These are phyloP conservation scores for Rhodotorula sp. DNA, from an alignment of 1,284 basidiomycete species.

Conservation along the genomic window DNA sequence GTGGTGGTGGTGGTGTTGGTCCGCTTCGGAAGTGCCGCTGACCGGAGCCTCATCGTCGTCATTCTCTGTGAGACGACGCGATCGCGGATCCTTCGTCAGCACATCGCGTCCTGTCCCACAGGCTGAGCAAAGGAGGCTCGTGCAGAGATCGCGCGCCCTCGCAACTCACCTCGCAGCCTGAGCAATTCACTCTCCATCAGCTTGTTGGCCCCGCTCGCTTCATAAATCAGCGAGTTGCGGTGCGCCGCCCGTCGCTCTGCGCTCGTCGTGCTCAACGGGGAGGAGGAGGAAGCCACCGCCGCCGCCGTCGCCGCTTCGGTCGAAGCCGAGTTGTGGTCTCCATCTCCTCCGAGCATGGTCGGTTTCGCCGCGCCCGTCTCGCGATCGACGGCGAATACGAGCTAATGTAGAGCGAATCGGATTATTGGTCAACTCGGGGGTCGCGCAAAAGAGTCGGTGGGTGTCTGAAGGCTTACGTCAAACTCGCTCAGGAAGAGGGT, in stretches of 20 bases:
- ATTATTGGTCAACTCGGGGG: constrained; percentile 44
- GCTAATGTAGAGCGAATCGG: too few relatives aligned
- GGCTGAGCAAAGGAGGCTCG: too few relatives aligned
- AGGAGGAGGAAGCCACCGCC: too few relatives aligned
- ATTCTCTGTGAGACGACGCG: not conserved
- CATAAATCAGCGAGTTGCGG: constrained; percentile 40
- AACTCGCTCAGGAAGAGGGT: constrained; percentile 88
- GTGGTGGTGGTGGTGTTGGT: too few relatives aligned
- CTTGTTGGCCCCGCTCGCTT: constrained; percentile 37
- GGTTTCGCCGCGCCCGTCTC: constrained; percentile 36
- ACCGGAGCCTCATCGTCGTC: not conserved
- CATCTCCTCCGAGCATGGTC: constrained; percentile 27
- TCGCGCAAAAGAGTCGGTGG: constrained; percentile 56
- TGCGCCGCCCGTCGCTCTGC: constrained; percentile 8
- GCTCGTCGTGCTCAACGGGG: not conserved
- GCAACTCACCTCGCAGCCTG: constrained; percentile 20
- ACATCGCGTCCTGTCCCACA: too few relatives aligned
- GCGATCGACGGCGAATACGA: constrained; percentile 45
- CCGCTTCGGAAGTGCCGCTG: too few relatives aligned
- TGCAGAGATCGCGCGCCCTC: not conserved
- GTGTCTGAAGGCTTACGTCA: constrained; percentile 66
- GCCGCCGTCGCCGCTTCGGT: not conserved
- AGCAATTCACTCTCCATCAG: constrained; percentile 36
- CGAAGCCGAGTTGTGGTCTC: constrained; percentile 1
- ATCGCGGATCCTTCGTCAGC: too few relatives aligned